These are phyloP conservation scores for Gaultheria prostrata DNA, from an alignment of 148 eudicot genomes.

Conservation along the genomic window DNA sequence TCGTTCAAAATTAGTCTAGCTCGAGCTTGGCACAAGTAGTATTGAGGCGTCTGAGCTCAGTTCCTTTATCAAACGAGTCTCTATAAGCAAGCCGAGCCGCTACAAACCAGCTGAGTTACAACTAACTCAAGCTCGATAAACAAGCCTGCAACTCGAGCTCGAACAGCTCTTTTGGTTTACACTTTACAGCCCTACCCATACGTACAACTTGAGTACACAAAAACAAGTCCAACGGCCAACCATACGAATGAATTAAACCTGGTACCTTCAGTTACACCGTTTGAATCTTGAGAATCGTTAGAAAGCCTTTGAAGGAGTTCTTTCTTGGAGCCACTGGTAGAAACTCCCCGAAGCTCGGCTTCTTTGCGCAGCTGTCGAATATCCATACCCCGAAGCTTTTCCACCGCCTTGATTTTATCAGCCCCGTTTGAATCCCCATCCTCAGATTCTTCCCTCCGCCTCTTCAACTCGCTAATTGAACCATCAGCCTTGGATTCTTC, in stretches of 20 bases:
- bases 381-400: conserved; percentile 53
- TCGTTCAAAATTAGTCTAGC: too few species aligned
- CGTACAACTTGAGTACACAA: not conserved
- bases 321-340: conserved; percentile 59
- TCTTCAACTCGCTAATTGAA: conserved; percentile 26
- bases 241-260: not conserved
- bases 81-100: too few species aligned
- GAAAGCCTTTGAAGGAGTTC: conserved; percentile 67
- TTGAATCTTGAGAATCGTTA: conserved; percentile 21
- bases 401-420: conserved; percentile 38
- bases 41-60: too few species aligned
- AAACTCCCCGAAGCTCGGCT: conserved; percentile 58
- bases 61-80: too few species aligned
- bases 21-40: too few species aligned
- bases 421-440: conserved; percentile 30
- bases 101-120: too few species aligned
- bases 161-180: too few species aligned
- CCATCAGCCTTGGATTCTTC: conserved; percentile 27
- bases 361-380: conserved; percentile 56
- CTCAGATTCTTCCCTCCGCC: conserved; percentile 46
- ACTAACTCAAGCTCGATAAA: too few species aligned
- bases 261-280: conserved; percentile 36
- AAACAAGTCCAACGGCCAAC: not conserved
- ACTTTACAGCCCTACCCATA: too few species aligned
- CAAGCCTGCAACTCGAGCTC: too few species aligned